Evolutionary conservation across 192 early-diverging fungal genomes (phyloP).

Genomic region (Coemansia sp.): DNA sequence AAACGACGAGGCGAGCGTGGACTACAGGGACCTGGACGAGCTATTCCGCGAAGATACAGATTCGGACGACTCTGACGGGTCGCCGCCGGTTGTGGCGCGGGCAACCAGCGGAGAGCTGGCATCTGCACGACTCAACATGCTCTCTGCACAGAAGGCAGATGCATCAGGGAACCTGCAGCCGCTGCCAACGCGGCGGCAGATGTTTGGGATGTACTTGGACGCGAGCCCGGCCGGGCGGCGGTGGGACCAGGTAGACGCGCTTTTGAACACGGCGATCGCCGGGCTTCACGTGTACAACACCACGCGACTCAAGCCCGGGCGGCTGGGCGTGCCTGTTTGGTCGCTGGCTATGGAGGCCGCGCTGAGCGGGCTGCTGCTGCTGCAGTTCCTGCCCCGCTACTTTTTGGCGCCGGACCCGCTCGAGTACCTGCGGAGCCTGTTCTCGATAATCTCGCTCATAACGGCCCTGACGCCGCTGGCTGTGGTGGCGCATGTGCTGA

Average conservation of each 20-base stretch:
- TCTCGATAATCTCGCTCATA: conserved; percentile 54
- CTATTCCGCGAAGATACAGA: conserved; percentile 33
- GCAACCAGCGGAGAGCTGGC: conserved; percentile 15
- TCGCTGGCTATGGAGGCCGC: conserved; percentile 39
- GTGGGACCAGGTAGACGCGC: conserved; percentile 58
- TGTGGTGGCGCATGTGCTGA: conserved; percentile 32
- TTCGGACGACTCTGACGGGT: conserved; percentile 11
- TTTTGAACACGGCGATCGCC: conserved; percentile 47
- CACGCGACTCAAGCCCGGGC: conserved; percentile 31
- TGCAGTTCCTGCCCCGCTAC: conserved; percentile 58
- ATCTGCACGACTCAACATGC: conserved; percentile 19
- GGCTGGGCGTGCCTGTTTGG: conserved; percentile 46
- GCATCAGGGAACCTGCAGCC: conserved; percentile 25
- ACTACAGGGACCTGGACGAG: conserved; percentile 33
- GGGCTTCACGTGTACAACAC: conserved; percentile 53
- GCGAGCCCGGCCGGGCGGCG: conserved; percentile 44
- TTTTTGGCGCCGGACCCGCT: conserved; percentile 54
- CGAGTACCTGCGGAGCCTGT: conserved; percentile 41
- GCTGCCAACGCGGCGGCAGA: conserved; percentile 44
- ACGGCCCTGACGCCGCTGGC: conserved; percentile 53
- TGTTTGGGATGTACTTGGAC: conserved; percentile 49
- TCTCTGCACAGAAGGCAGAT: conserved; percentile 31
- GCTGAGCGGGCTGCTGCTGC: conserved; percentile 46
- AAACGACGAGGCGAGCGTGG: conserved; percentile 23
- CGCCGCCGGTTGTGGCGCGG: conserved; percentile 13